Evolutionary conservation across 352 stramenopile genomes (phyloP).

Genomic region (Globisporangium nunn): DNA sequence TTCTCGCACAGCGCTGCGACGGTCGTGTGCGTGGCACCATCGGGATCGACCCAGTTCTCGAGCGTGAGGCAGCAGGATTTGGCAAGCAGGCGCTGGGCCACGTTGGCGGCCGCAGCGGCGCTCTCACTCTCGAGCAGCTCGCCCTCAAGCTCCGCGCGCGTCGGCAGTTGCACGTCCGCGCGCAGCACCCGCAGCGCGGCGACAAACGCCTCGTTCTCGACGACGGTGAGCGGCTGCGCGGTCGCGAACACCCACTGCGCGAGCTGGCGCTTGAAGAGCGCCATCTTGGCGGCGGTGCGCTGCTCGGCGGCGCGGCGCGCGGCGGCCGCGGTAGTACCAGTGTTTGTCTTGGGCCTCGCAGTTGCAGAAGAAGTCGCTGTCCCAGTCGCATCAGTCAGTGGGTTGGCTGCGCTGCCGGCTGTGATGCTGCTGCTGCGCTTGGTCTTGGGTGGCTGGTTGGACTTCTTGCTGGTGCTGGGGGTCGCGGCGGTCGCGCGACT

Average conservation of each 20-base stretch:
- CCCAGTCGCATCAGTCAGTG: not conserved
- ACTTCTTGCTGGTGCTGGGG: constrained; percentile 7
- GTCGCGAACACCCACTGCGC: constrained; percentile 61
- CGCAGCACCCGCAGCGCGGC: constrained; percentile 35
- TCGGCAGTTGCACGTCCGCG: constrained; percentile 30
- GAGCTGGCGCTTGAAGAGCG: constrained; percentile 55
- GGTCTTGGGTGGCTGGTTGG: not conserved
- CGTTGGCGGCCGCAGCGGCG: constrained; percentile 30
- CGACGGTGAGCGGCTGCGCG: constrained; percentile 37
- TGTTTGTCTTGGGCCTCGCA: constrained; percentile 1
- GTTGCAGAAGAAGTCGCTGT: not conserved
- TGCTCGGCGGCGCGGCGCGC: constrained; percentile 2
- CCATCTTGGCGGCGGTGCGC: constrained; percentile 40
- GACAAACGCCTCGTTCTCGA: constrained; percentile 36
- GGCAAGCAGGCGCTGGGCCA: constrained; percentile 32
- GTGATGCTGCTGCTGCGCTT: constrained; percentile 1
- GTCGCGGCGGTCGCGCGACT: not conserved
- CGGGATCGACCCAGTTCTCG: constrained; percentile 41
- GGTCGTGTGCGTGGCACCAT: constrained; percentile 34
- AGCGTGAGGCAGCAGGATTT: constrained; percentile 54
- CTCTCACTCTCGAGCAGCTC: constrained; percentile 55
- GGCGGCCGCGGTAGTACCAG: not conserved
- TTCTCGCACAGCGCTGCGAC: constrained; percentile 33
- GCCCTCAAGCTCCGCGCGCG: constrained; percentile 51
- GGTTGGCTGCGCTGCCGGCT: not conserved